Base-by-base conservation (phyloP, 2,329 filamentous ascomycete genomes). In the Geosmithia putterillii region DNA sequence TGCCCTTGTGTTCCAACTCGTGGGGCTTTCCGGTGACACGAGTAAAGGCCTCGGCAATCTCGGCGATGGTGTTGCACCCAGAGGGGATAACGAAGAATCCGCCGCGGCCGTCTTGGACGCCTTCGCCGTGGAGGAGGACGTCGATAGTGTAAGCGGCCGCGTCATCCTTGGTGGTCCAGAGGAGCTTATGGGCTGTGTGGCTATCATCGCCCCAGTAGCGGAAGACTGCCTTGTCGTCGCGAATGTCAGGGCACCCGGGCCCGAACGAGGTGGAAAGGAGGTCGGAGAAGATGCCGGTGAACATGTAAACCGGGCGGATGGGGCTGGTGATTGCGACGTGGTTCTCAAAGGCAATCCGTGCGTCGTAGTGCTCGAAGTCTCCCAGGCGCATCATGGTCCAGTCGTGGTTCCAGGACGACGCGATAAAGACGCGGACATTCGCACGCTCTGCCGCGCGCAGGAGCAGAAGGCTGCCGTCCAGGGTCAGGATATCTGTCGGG, bases 381-480 rank as follows among this genome's bases (percentile, higher is more conserved):
- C 57, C 54, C 2, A 61, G 51, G 12, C 46, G 39, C 23, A 57
- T 42, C 12, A 49, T 49, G 1, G 46, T 52, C 60, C 58, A 62
- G 44, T 62, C 58, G 34, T 49, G 45, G 45, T 53, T 63, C 59
- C 60, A 63, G 9, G 48, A 49, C 4, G 50, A 44, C 3, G 57
- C 57, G 28, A 54, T 44, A 41, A 55, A 63, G 10, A 50, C 43
- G 42, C 50, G 57, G 41, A 63, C 50, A 1, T 54, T 52, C 5
- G 60, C 61, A 5, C 58, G 50, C 46, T 63, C 62, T 1, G 57
- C 57, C 3, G 61, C 61, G 7, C 58, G 51, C 1, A 65, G 48
- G 0, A 65, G 57, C 12, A 60, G 44, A 2, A 65, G 51, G 20
- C 63, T 54, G 3, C 52, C 59, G 14, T 63, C 62, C 12, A 65